Percentiles rank a stretch among this genome's conserved stretches.
Conservation (phyloP, 768 basidiomycete genomes). For the Kockovaella imperatae region DNA sequence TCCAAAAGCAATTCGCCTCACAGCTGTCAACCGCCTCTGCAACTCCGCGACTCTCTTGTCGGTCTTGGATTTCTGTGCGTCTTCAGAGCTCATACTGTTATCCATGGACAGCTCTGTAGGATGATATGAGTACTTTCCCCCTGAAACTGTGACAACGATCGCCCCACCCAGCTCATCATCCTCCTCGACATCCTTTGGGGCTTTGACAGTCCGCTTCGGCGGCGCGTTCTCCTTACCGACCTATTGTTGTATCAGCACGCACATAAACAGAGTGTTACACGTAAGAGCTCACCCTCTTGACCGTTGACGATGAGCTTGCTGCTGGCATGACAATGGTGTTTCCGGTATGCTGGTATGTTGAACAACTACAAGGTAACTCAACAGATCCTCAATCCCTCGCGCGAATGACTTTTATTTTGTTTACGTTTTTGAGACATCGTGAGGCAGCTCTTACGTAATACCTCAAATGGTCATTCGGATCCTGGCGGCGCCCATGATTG, state of each 20-base stretch:
- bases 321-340: too few relatives aligned
- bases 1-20: conserved; percentile 3
- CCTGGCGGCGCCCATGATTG: too few relatives aligned
- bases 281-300: not conserved
- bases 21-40: conserved; percentile 15
- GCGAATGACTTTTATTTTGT: too few relatives aligned
- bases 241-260: conserved; percentile 3
- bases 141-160: not conserved
- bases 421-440: too few relatives aligned
- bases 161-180: conserved; percentile 7
- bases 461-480: too few relatives aligned
- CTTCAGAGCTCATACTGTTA: too few relatives aligned
- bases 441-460: too few relatives aligned
- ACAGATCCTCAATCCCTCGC: too few relatives aligned
- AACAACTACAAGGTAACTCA: too few relatives aligned
- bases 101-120: not conserved
- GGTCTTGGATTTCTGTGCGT: not conserved
- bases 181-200: conserved; percentile 7
- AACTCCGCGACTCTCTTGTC: conserved; percentile 3
- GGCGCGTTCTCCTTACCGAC: conserved; percentile 32
- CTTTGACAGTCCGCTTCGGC: conserved; percentile 4
- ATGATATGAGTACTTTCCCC: not conserved
- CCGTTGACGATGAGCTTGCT: not conserved
- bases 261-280: not conserved
- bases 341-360: too few relatives aligned